Percentiles rank a stretch among this genome's conserved stretches.
phyloP scores from a whole-genome alignment of 306 rosid species.

The Cucurbita moschata region DNA sequence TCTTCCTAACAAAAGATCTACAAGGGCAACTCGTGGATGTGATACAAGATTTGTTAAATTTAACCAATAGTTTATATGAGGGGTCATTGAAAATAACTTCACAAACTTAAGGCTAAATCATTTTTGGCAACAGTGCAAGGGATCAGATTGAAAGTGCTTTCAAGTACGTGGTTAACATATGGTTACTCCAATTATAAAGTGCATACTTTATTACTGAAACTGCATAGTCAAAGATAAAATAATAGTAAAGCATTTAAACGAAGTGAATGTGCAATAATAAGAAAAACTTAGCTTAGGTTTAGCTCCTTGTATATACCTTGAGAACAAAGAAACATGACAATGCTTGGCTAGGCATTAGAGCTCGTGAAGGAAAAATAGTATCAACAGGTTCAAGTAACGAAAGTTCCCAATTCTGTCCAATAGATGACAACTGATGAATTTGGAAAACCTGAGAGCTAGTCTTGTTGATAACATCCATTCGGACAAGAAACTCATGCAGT shows the following conservation, averaged over 20 bases:
- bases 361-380: slow-evolving; percentile 51
- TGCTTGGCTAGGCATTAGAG: slow-evolving; percentile 68
- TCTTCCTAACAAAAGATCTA: background rate
- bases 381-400: slow-evolving; percentile 72
- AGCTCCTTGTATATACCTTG: slow-evolving; percentile 41
- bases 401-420: slow-evolving; percentile 67
- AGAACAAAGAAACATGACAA: slow-evolving; percentile 77
- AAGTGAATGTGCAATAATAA: background rate
- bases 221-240: background rate
- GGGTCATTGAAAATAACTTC: background rate
- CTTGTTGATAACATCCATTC: slow-evolving; percentile 70
- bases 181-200: background rate
- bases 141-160: background rate
- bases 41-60: background rate
- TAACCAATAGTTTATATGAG: background rate
- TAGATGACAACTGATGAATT: slow-evolving; percentile 65
- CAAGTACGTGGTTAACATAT: background rate
- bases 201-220: background rate
- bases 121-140: background rate
- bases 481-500: slow-evolving; percentile 73
- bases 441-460: slow-evolving; percentile 65
- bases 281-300: background rate
- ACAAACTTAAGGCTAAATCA: background rate
- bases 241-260: background rate
- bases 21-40: background rate